phyloP scores from a whole-genome alignment of 2,329 filamentous ascomycete species.

The Neurospora crassa region DNA sequence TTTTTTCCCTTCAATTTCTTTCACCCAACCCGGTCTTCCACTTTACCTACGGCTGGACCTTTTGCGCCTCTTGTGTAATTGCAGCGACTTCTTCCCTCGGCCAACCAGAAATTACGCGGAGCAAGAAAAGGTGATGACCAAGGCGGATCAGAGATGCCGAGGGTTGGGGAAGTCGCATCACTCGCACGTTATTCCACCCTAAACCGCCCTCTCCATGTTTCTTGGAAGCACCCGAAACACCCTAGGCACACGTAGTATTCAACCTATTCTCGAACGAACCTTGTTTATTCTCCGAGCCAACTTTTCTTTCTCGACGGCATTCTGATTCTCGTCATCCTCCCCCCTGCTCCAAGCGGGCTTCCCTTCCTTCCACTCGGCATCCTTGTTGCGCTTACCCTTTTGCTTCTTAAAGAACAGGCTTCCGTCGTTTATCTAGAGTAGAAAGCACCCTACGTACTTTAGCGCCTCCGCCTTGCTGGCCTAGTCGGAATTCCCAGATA shows the following conservation, averaged over 20 bases:
- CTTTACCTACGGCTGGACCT: background rate
- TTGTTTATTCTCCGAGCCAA: background rate
- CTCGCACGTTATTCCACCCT: background rate
- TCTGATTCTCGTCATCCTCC: background rate
- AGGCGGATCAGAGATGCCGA: background rate
- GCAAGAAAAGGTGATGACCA: background rate
- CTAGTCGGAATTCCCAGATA: background rate
- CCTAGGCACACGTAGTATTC: background rate
- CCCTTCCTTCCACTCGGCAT: background rate
- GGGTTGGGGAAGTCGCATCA: background rate
- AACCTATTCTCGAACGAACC: background rate
- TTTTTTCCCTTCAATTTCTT: background rate
- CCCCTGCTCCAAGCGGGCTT: background rate
- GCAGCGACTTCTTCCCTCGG: background rate
- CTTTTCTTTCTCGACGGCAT: background rate
- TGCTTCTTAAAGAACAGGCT: background rate
- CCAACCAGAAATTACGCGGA: background rate
- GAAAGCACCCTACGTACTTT: background rate
- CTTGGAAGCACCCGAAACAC: background rate
- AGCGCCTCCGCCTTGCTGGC: background rate
- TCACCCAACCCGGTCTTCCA: background rate
- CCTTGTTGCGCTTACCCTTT: background rate
- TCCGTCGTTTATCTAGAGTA: background rate
- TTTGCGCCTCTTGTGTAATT: background rate
- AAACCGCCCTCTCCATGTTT: background rate